Evolutionary conservation across 2,329 filamentous ascomycete species (phyloP).

Genomic region (Colletotrichum truncatum): DNA sequence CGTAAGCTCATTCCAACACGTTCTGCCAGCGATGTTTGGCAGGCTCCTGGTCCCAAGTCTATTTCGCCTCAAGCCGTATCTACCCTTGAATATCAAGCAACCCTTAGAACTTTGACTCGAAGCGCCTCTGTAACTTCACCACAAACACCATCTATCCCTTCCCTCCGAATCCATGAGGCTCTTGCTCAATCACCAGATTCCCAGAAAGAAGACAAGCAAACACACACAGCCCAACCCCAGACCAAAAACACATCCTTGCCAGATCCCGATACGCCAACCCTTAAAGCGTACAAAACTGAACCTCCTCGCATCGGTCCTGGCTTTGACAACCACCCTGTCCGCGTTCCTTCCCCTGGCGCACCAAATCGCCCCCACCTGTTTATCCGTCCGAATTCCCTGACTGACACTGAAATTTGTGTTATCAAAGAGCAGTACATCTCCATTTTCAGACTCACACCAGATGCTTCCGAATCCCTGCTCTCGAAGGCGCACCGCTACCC

Average conservation of each 20-base stretch:
- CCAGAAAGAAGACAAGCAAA: background rate
- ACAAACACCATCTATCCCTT: background rate
- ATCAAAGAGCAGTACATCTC: background rate
- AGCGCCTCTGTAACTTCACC: background rate
- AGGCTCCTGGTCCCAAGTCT: too few relatives aligned
- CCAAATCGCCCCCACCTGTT: conserved; percentile 5
- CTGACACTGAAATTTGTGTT: background rate
- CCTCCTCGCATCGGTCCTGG: background rate
- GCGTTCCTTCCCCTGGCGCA: background rate
- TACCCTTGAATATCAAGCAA: too few relatives aligned
- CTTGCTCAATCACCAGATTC: background rate
- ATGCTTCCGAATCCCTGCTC: background rate
- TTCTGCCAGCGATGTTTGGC: too few relatives aligned
- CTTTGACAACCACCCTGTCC: background rate
- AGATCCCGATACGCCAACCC: background rate
- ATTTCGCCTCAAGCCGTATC: too few relatives aligned
- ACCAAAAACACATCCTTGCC: background rate
- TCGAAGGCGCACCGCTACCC: conserved; percentile 10
- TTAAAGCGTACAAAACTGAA: background rate
- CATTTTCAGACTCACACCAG: background rate
- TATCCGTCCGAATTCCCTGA: background rate
- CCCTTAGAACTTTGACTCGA: too few relatives aligned
- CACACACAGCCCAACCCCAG: background rate
- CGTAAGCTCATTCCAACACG: too few relatives aligned
- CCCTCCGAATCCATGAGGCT: background rate